These are phyloP conservation scores for Teratosphaeria epicoccoides DNA, from an alignment of 2,329 filamentous ascomycete genomes.

Conservation along the genomic window DNA sequence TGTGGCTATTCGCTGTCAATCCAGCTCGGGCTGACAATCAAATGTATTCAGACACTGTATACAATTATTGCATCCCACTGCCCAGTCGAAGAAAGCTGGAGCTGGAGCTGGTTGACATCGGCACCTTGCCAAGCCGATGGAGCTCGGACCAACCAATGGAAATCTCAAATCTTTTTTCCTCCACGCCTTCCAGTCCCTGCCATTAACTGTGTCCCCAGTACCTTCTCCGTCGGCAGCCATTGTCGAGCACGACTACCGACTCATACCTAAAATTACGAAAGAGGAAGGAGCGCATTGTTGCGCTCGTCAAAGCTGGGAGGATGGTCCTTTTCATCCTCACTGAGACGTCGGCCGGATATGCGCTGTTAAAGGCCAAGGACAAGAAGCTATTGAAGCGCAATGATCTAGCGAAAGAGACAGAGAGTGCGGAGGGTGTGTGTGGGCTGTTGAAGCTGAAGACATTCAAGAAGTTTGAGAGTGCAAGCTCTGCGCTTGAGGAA, in stretches of 20 bases:
- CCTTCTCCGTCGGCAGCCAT: not conserved
- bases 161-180: no score
- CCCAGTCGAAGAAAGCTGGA: no score
- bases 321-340: conserved; percentile 67
- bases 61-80: no score
- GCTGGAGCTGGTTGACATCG: no score
- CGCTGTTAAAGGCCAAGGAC: conserved; percentile 95
- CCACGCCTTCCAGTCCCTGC: no score
- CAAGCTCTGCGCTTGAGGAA: conserved; percentile 80
- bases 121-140: not conserved
- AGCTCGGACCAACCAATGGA: not conserved
- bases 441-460: conserved; percentile 92
- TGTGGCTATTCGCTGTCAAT: not conserved
- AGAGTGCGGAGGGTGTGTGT: conserved; percentile 72
- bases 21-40: no score
- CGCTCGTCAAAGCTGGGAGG: conserved; percentile 8
- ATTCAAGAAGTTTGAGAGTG: conserved; percentile 95
- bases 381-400: conserved; percentile 94
- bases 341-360: conserved; percentile 93
- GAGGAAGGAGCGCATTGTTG: not conserved
- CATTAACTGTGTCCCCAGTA: not conserved
- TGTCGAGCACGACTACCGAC: not conserved
- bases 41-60: no score
- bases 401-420: conserved; percentile 62
- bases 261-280: not conserved